phyloP scores from a whole-genome alignment of 2,329 filamentous ascomycete species.

The Colletotrichum noveboracense region DNA sequence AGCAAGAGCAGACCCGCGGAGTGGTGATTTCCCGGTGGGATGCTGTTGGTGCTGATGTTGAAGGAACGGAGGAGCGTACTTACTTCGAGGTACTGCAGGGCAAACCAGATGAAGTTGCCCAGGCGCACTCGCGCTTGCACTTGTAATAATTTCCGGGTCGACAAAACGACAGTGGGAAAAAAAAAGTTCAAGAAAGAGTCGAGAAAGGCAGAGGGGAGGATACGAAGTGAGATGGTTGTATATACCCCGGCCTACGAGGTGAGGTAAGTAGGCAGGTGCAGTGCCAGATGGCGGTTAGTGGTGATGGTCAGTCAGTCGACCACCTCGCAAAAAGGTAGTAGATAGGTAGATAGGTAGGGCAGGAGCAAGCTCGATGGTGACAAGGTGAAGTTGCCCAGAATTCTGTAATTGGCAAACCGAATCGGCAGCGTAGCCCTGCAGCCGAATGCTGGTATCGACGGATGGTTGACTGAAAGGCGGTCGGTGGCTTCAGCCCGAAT shows the following conservation, averaged over 20 bases:
- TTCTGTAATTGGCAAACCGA: not conserved
- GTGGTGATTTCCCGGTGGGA: not conserved
- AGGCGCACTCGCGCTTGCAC: not conserved
- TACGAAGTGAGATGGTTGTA: not conserved
- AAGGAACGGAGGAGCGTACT: not conserved
- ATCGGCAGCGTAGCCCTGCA: constrained; percentile 3
- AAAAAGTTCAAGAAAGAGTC: not conserved
- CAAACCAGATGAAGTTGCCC: constrained; percentile 1
- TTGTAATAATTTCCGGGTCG: not conserved
- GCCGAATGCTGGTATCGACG: constrained; percentile 1
- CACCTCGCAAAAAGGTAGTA: not conserved
- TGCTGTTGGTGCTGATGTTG: not conserved
- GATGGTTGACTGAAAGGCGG: constrained; percentile 7
- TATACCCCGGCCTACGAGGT: not conserved
- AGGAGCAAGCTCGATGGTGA: not conserved
- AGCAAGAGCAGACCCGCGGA: not conserved
- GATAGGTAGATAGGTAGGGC: not conserved
- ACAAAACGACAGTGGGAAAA: not conserved
- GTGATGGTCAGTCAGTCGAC: not conserved
- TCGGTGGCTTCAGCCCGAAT: constrained; percentile 19
- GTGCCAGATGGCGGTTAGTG: not conserved
- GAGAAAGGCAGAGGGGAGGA: not conserved
- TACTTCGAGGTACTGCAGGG: constrained; percentile 1
- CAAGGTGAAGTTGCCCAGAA: not conserved
- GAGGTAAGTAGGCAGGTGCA: not conserved